phyloP scores from a whole-genome alignment of 495 filamentous ascomycete species.

The Staphylotrichum longicolle region DNA sequence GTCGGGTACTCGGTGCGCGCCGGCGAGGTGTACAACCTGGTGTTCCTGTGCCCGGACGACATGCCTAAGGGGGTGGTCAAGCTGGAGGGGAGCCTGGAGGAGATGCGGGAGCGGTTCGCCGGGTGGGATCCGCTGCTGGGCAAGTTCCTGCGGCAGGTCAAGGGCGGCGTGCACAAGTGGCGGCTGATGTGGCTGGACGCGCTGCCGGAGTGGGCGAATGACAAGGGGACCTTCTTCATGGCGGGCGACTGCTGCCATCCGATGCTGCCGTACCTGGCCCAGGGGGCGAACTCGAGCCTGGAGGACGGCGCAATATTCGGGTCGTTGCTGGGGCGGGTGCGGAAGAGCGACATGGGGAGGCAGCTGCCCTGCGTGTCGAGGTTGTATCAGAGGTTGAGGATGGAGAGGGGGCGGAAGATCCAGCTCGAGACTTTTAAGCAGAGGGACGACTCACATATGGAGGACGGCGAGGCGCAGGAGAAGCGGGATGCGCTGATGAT shows the following conservation, averaged over 20 bases:
- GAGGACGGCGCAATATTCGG: conserved; percentile 57
- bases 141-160: conserved; percentile 47
- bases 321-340: conserved; percentile 52
- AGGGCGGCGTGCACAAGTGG: conserved; percentile 53
- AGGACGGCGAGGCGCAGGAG: conserved; percentile 54
- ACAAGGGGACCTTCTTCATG: conserved; percentile 43
- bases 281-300: conserved; percentile 55
- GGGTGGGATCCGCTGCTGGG: conserved; percentile 54
- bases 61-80: conserved; percentile 46
- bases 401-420: conserved; percentile 56
- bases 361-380: conserved; percentile 51
- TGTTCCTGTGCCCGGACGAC: conserved; percentile 54
- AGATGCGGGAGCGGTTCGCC: conserved; percentile 50
- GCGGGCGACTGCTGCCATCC: conserved; percentile 64
- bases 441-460: conserved; percentile 59
- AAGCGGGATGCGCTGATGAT: conserved; percentile 51
- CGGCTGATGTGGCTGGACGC: conserved; percentile 48
- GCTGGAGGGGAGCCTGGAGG: conserved; percentile 42
- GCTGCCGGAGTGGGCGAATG: conserved; percentile 41
- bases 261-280: conserved; percentile 66
- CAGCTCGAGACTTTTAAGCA: conserved; percentile 52
- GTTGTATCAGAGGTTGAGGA: conserved; percentile 60
- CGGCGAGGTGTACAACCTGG: conserved; percentile 56
- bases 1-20: conserved; percentile 57
- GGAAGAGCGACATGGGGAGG: conserved; percentile 42